Percentiles rank a stretch among this genome's conserved stretches.
Conservation (phyloP, 2,329 filamentous ascomycete genomes). For the Fusarium sp. region DNA sequence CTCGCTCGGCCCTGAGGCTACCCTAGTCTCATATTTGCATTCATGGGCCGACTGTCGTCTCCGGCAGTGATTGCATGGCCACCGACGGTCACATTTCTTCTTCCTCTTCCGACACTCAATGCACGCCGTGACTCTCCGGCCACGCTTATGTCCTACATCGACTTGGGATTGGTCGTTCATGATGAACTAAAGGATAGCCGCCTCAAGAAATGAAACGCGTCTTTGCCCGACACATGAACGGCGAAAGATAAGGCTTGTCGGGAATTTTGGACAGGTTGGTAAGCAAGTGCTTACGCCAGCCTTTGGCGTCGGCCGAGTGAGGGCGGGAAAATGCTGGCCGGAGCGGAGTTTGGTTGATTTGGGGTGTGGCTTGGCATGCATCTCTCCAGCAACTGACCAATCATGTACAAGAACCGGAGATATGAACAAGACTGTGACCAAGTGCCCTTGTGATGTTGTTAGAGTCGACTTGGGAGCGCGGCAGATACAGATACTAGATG, state of each 20-base stretch:
- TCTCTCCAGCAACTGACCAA: not conserved
- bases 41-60: not conserved
- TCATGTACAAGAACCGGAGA: not conserved
- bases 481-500: not conserved
- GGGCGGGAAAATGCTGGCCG: not conserved
- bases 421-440: not conserved
- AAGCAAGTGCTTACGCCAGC: not conserved
- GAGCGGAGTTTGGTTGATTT: not conserved
- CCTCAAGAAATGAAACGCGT: not conserved
- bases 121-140: not conserved
- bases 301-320: not conserved
- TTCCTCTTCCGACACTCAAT: not conserved
- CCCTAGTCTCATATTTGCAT: not conserved
- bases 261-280: not conserved
- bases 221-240: not conserved
- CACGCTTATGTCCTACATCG: not conserved
- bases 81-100: conserved; percentile 1
- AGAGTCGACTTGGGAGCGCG: not conserved
- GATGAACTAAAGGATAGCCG: not conserved
- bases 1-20: not conserved
- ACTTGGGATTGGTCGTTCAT: not conserved
- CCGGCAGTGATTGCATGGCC: not conserved
- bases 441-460: not conserved
- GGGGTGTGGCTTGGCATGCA: not conserved
- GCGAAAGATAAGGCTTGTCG: not conserved